Evolutionary conservation across 345 rosid species (phyloP).

Genomic region (Gossypium herbaceum): DNA sequence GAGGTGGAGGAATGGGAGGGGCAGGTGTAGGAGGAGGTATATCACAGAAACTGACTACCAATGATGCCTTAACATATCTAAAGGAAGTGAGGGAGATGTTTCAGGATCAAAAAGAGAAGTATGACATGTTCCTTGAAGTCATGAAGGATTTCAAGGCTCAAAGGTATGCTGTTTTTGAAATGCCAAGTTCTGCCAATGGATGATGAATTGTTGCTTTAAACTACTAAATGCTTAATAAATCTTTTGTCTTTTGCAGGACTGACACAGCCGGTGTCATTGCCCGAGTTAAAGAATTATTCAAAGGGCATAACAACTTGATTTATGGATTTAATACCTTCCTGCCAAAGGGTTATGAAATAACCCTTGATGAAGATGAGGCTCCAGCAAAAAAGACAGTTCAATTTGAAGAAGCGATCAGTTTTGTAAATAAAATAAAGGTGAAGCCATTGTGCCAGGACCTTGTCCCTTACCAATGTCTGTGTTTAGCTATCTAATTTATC

Average conservation of each 20-base stretch:
- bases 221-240: not conserved
- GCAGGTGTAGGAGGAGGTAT: slow-evolving; percentile 24
- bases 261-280: slow-evolving; percentile 91
- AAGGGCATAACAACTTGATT: slow-evolving; percentile 85
- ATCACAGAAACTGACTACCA: slow-evolving; percentile 73
- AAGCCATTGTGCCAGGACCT: not conserved
- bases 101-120: slow-evolving; percentile 86
- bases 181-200: not conserved
- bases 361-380: slow-evolving; percentile 69
- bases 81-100: slow-evolving; percentile 92
- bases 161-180: slow-evolving; percentile 38
- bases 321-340: slow-evolving; percentile 92
- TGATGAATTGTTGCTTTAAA: slow-evolving; percentile 8
- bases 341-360: slow-evolving; percentile 90
- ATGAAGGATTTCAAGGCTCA: slow-evolving; percentile 98
- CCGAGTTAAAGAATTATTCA: slow-evolving; percentile 84
- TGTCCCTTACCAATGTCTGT: slow-evolving; percentile 8
- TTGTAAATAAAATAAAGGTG: slow-evolving; percentile 87
- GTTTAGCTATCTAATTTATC: slow-evolving; percentile 11
- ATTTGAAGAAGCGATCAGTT: slow-evolving; percentile 72
- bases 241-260: slow-evolving; percentile 49
- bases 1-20: slow-evolving; percentile 25
- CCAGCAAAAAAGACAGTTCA: slow-evolving; percentile 85
- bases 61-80: slow-evolving; percentile 77
- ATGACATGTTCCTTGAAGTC: slow-evolving; percentile 85